Evolutionary conservation across 192 early-diverging fungal genomes (phyloP), one percentile per base, ranked within the genome.

Genomic region (Jimgerdemannia flammicorona): DNA sequence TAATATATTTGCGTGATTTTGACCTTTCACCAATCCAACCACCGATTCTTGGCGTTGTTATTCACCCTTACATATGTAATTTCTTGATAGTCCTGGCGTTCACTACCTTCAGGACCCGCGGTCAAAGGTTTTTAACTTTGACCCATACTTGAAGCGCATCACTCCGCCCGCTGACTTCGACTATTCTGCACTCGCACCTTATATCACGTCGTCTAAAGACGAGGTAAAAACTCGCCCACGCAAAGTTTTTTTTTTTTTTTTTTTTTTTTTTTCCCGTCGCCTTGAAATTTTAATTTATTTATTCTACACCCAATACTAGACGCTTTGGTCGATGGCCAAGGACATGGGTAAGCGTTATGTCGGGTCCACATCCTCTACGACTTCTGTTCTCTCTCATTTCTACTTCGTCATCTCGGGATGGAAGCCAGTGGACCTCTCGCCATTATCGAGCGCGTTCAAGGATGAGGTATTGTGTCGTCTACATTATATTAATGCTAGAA

Each of bases 331-430:
- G 0, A 80, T 90, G 75, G 89, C 94, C 0, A 79, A 77, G 20
- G 40, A 77, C 3, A 75, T 84, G 54, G 81, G 85, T 1, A 76
- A 78, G 71, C 83, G 80, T 71, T 98, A 92, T 85, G 84, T 89
- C 29, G 92, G 94, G 17, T 97, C 95, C n/a, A 98, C 96, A 3
- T 97, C 95, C 17, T 96, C 95, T 3, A 91, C 95, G 76, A 93
- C 93, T 29, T 79, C 87, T 14, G 76, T 91, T 3, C 77, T 98
- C 3, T 88, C 93, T 3, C 92, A 97, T 19, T 77, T 95, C 67
- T 94, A 93, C 71, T 93, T 92, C 75, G 75, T 86, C 44, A 81
- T 97, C 20, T 91, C 94, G 3, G 83, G 84, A 7, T 84, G 89
- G 67, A 88, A 85, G 71, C 83, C 82, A 42, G 83, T 94, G 6